These are phyloP conservation scores for Nitzschia sp. DNA, from an alignment of 108 stramenopile species.

Conservation along the genomic window DNA sequence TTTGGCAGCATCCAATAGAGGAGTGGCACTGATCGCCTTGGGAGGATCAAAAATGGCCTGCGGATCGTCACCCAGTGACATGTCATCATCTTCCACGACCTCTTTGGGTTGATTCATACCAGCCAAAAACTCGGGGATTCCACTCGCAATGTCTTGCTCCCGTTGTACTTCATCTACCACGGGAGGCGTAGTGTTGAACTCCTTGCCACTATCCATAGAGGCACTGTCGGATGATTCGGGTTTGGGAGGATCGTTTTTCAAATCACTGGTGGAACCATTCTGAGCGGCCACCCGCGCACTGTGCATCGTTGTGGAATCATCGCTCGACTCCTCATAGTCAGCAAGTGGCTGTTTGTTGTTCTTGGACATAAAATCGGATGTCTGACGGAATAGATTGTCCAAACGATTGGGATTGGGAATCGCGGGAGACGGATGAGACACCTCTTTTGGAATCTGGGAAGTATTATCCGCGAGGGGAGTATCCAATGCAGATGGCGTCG, in stretches of 20 bases:
- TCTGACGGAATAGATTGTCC: not conserved
- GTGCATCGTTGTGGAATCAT: constrained; percentile 12
- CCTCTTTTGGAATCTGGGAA: not conserved
- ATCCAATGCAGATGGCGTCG: not conserved
- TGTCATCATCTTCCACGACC: not conserved
- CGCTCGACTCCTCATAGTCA: constrained; percentile 19
- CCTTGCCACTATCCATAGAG: not conserved
- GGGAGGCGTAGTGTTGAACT: not conserved
- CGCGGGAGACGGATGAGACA: not conserved
- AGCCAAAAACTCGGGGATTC: not conserved
- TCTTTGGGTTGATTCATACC: constrained; percentile 17
- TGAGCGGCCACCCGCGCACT: not conserved
- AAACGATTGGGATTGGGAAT: not conserved
- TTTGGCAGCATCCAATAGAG: constrained; percentile 3
- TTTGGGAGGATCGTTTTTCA: not conserved
- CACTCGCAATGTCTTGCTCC: not conserved
- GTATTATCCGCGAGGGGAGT: not conserved
- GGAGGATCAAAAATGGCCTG: constrained; percentile 15
- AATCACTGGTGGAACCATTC: not conserved
- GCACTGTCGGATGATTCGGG: not conserved
- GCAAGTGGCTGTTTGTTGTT: not conserved
- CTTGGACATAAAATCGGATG: not conserved
- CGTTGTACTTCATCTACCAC: not conserved
- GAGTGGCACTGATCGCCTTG: not conserved
- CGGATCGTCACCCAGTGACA: constrained; percentile 14